Percentiles rank a stretch among this genome's conserved stretches.
These are phyloP conservation scores for Kondoa malvinella DNA, from an alignment of 768 basidiomycete species.

Conservation along the genomic window DNA sequence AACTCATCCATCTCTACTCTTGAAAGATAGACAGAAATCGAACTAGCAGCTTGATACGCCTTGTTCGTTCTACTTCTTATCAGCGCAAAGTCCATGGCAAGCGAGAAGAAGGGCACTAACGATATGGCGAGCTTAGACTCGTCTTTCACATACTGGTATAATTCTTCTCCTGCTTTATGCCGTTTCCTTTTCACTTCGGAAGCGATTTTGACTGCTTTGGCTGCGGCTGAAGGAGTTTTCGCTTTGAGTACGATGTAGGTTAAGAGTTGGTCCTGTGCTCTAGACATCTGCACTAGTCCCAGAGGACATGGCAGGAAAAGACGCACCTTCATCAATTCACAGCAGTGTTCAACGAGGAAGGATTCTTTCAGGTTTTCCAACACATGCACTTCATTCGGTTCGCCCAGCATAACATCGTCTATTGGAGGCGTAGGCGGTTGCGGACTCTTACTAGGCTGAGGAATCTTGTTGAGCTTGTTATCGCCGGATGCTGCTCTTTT, in stretches of 20 bases:
- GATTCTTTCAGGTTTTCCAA: not conserved
- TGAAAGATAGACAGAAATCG: not conserved
- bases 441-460: not conserved
- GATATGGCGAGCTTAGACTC: not conserved
- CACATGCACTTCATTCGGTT: constrained; percentile 2
- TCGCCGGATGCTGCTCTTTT: not conserved
- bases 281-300: not conserved
- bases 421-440: not conserved
- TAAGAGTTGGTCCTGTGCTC: not conserved
- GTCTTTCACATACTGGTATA: constrained; percentile 1
- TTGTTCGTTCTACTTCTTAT: not conserved
- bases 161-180: not conserved
- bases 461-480: not conserved
- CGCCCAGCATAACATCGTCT: not conserved
- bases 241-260: constrained; percentile 6
- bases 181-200: constrained; percentile 5
- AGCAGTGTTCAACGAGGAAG: not conserved
- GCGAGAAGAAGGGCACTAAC: not conserved
- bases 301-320: not conserved
- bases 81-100: not conserved
- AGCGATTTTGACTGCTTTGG: constrained; percentile 5
- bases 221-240: not conserved
- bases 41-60: not conserved
- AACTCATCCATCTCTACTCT: constrained; percentile 2
- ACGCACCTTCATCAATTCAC: constrained; percentile 3